Evolutionary conservation across 805 yeast species (phyloP), one percentile per base, ranked within the genome.

Genomic region (Kluyveromyces aestuarii): DNA sequence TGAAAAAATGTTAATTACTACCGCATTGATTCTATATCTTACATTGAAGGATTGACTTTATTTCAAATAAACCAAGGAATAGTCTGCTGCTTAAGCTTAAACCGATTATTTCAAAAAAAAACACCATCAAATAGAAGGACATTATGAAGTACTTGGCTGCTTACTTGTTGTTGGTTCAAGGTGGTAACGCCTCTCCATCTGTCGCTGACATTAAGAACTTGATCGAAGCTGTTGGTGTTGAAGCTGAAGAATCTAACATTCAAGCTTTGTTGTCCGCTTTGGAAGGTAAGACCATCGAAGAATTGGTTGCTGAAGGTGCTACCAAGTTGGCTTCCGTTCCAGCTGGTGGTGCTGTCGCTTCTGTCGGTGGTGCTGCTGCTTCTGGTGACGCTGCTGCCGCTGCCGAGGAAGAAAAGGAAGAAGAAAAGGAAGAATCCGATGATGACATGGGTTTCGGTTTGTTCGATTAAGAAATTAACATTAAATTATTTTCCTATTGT

Each of bases 91-190:
- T 51, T 54, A 50, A 52, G 67, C 66, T 61, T 63, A 66, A 62
- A 64, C 55, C 62, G 68, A 64, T 64, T 64, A 64, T 64, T 64
- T 62, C 50, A 53, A 46, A 50, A 35, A 43, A 13, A 30, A 30
- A 30, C 35, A 30, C 35, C 35, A 30, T 30, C 36, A 39, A 49
- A 47, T 49, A 47, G 41, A 52, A 47, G 46, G 54, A 45, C 37
- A 48, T 35, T 75, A 80, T 86, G 93, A 86, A 84, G 77, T 86
- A 86, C 83, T 79, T 86, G 77, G 95, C 95, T 76, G 91, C 95
- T 76, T 86, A 86, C 80, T 83, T 86, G 75, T 81, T 86, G 76
- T 83, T 86, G 72, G 84, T 75, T 68, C 86, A 85, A 75, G 88
- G 90, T 74, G 93, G 91, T 75, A 84, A 82, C 77, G 72, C 85